phyloP scores from a whole-genome alignment of 371 early-diverging fungal genomes.

The Mucor saturninus region DNA sequence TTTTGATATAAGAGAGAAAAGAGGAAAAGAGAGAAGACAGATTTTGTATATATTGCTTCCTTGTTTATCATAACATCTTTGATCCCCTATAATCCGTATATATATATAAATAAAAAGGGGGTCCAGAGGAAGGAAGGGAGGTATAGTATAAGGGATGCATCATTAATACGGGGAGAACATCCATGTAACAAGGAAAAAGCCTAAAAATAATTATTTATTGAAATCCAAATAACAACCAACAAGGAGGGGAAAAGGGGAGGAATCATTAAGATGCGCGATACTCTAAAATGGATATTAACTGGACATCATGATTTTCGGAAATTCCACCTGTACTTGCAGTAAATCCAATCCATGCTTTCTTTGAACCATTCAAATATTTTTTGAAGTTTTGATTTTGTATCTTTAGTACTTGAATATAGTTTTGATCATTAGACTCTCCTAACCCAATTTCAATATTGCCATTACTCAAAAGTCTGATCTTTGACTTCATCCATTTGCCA shows the following conservation, averaged over 20 bases:
- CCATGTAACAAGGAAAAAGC: background rate
- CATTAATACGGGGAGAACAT: background rate
- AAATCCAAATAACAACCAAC: conserved; percentile 11
- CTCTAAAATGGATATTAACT: conserved; percentile 12
- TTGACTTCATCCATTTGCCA: conserved; percentile 39
- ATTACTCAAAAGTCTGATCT: conserved; percentile 23
- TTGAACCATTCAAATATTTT: conserved; percentile 10
- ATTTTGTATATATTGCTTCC: conserved; percentile 4
- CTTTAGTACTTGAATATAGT: conserved; percentile 32
- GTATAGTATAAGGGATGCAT: conserved; percentile 16
- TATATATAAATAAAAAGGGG: background rate
- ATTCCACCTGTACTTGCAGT: conserved; percentile 64
- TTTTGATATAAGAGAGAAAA: background rate
- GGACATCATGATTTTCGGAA: conserved; percentile 50
- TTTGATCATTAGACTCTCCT: conserved; percentile 18
- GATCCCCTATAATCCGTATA: background rate
- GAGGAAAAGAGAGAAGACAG: background rate
- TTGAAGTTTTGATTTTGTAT: conserved; percentile 23
- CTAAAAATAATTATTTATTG: conserved; percentile 5
- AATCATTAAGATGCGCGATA: conserved; percentile 3
- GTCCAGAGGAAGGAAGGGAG: background rate
- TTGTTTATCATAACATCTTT: conserved; percentile 15
- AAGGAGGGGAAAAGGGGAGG: background rate
- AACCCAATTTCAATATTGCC: conserved; percentile 23
- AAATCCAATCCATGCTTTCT: conserved; percentile 48